A percentile compares a stretch with the other conserved stretches of the same genome.
Conservation (phyloP, 306 rosid genomes). For the Lathyrus tuberosus region DNA sequence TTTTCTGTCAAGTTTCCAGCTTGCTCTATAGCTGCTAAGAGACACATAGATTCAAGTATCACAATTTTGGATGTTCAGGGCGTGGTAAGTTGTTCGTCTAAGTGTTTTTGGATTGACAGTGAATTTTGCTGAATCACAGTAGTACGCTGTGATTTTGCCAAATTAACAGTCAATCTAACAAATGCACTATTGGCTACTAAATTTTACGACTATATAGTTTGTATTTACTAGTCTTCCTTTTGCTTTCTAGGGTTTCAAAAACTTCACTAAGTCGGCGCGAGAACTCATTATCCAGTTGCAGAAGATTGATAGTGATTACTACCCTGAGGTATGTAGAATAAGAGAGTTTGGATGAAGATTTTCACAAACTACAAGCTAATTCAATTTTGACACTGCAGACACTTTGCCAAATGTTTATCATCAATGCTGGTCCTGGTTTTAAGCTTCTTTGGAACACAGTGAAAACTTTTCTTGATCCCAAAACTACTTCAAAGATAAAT, state of each 20-base stretch:
- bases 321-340: slow-evolving; percentile 78
- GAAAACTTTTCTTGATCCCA: slow-evolving; percentile 83
- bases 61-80: slow-evolving; percentile 90
- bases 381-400: slow-evolving; percentile 56
- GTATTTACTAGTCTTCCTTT: slow-evolving; percentile 16
- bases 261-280: slow-evolving; percentile 73
- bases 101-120: not conserved
- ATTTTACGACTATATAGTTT: not conserved
- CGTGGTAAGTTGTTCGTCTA: slow-evolving; percentile 57
- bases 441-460: slow-evolving; percentile 84
- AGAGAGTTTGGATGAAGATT: not conserved
- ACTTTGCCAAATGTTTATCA: slow-evolving; percentile 74
- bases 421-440: slow-evolving; percentile 93
- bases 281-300: slow-evolving; percentile 74
- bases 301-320: slow-evolving; percentile 87
- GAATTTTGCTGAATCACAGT: not conserved
- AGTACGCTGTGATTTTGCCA: not conserved
- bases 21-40: slow-evolving; percentile 86
- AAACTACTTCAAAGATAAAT: slow-evolving; percentile 77
- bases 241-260: slow-evolving; percentile 71
- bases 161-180: too few species aligned
- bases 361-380: not conserved
- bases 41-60: slow-evolving; percentile 79
- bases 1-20: slow-evolving; percentile 85
- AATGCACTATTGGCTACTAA: too few species aligned